Percentiles rank a stretch among this genome's conserved stretches.
Evolutionary conservation across 495 filamentous ascomycete genomes (phyloP).

Genomic region (Lasiosphaeria hispida): DNA sequence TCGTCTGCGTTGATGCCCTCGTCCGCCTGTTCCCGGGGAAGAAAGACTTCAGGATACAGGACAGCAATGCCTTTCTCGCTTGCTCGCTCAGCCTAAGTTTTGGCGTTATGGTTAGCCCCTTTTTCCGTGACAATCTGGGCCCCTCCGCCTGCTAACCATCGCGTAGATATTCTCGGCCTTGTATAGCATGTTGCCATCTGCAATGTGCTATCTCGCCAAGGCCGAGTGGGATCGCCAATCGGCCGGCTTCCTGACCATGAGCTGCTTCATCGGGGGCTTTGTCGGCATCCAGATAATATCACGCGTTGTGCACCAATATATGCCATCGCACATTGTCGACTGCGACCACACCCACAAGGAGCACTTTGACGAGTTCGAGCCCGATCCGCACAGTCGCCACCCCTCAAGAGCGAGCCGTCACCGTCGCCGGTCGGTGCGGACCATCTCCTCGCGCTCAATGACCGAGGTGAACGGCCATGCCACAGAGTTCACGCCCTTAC

Average conservation of each 20-base stretch:
- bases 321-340: slow-evolving; percentile 91
- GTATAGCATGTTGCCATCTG: slow-evolving; percentile 89
- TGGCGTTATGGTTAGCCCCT: slow-evolving; percentile 79
- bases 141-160: slow-evolving; percentile 17
- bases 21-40: slow-evolving; percentile 68
- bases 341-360: slow-evolving; percentile 80
- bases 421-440: slow-evolving; percentile 25
- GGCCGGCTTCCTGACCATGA: slow-evolving; percentile 72
- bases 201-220: slow-evolving; percentile 69
- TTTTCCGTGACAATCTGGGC: neutral
- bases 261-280: slow-evolving; percentile 77
- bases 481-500: slow-evolving; percentile 33
- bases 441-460: slow-evolving; percentile 25
- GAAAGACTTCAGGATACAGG: slow-evolving; percentile 79
- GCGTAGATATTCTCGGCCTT: slow-evolving; percentile 84
- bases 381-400: slow-evolving; percentile 24
- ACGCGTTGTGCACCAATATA: slow-evolving; percentile 71
- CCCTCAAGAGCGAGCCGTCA: slow-evolving; percentile 17
- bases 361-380: slow-evolving; percentile 35
- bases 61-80: slow-evolving; percentile 83
- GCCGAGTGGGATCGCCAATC: slow-evolving; percentile 61
- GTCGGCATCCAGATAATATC: slow-evolving; percentile 81
- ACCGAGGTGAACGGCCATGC: slow-evolving; percentile 18
- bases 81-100: slow-evolving; percentile 89
- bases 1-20: slow-evolving; percentile 83